Evolutionary conservation across 2,329 filamentous ascomycete genomes (phyloP).

Genomic region (Orbilia blumenaviensis): DNA sequence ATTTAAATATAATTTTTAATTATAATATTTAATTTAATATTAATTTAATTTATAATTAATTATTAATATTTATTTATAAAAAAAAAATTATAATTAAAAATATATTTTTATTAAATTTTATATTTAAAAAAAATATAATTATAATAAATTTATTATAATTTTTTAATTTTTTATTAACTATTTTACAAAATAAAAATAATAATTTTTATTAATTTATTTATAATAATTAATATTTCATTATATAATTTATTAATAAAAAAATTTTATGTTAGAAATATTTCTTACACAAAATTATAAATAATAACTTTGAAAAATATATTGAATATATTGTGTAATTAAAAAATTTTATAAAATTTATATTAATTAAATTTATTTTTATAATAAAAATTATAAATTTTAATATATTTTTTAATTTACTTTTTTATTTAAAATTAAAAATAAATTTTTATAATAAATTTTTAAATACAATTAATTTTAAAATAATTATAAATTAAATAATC

Average conservation of each 20-base stretch:
- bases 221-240: background rate
- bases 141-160: too few relatives aligned
- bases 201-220: background rate
- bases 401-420: background rate
- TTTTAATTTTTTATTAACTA: too few relatives aligned
- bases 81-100: background rate
- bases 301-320: too few relatives aligned
- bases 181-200: background rate
- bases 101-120: background rate
- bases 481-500: too few relatives aligned
- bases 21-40: background rate
- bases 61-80: background rate
- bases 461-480: background rate
- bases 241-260: background rate
- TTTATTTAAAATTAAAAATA: conserved; percentile 1
- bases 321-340: too few relatives aligned
- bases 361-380: background rate
- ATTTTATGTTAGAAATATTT: background rate
- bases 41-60: background rate
- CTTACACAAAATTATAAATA: background rate
- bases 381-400: background rate
- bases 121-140: background rate
- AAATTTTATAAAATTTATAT: background rate
- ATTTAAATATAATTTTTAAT: too few relatives aligned
- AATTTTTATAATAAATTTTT: background rate